These are phyloP conservation scores for Penicillium canescens DNA, from an alignment of 495 filamentous ascomycete genomes.

Conservation along the genomic window DNA sequence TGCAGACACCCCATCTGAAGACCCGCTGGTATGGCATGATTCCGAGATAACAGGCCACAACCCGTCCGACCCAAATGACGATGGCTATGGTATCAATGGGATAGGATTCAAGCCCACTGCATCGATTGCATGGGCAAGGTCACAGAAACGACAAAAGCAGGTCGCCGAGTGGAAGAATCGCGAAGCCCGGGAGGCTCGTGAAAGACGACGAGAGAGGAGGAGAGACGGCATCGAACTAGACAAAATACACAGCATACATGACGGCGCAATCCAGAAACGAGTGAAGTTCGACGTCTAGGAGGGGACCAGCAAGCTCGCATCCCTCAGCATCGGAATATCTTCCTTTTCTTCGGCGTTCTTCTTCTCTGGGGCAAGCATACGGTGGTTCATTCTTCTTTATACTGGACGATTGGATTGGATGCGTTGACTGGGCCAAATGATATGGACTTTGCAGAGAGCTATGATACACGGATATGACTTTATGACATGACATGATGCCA, in stretches of 20 bases:
- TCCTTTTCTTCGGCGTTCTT: background rate
- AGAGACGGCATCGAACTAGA: conserved; percentile 40
- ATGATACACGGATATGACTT: conserved; percentile 34
- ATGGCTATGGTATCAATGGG: conserved; percentile 82
- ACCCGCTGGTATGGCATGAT: conserved; percentile 76
- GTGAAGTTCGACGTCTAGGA: conserved; percentile 44
- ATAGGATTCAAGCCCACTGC: conserved; percentile 90
- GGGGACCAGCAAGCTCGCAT: background rate
- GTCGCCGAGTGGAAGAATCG: conserved; percentile 79
- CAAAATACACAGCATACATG: conserved; percentile 31
- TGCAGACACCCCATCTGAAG: conserved; percentile 32
- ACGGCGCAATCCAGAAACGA: conserved; percentile 40
- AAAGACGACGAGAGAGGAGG: conserved; percentile 67
- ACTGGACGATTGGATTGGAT: background rate
- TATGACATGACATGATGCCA: conserved; percentile 26
- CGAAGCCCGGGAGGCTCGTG: conserved; percentile 81
- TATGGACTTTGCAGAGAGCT: conserved; percentile 19
- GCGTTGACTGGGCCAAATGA: conserved; percentile 7
- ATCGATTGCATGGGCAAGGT: conserved; percentile 73
- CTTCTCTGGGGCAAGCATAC: conserved; percentile 1
- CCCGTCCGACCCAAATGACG: conserved; percentile 70
- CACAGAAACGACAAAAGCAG: conserved; percentile 76
- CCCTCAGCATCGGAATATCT: background rate
- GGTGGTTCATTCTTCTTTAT: conserved; percentile 1
- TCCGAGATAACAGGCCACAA: conserved; percentile 83